Conservation (phyloP, 768 basidiomycete species). For the Cystobasidium ongulense region DNA sequence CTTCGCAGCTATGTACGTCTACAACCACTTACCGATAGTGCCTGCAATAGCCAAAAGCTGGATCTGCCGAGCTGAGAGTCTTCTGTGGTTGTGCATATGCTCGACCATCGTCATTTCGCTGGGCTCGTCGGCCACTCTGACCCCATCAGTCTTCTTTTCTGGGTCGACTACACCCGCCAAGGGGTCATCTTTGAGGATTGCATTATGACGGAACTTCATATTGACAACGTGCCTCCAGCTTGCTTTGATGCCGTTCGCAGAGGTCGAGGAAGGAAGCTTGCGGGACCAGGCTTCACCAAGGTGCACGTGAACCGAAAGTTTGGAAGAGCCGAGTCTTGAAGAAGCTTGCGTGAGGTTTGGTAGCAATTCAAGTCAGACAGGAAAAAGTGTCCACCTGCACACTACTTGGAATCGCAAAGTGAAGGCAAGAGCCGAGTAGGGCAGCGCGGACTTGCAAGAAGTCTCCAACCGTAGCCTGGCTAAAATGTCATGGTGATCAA, state of each 20-base stretch:
- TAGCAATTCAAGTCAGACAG: too few species aligned
- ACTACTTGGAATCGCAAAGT: too few species aligned
- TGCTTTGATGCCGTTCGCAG: too few species aligned
- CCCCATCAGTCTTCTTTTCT: background rate
- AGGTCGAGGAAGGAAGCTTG: background rate
- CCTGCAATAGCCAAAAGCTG: conserved; percentile 30
- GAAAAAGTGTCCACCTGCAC: too few species aligned
- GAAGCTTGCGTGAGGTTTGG: too few species aligned
- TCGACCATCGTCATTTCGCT: conserved; percentile 16
- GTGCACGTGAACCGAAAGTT: too few species aligned
- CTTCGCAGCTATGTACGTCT: background rate
- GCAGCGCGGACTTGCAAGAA: too few species aligned
- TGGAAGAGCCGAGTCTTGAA: too few species aligned
- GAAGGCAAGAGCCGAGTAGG: too few species aligned
- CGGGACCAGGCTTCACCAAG: too few species aligned
- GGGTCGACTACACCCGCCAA: background rate
- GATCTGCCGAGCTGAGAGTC: conserved; percentile 28
- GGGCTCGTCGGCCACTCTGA: background rate
- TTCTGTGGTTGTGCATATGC: conserved; percentile 28
- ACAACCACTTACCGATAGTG: conserved; percentile 1
- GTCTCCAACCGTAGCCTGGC: too few species aligned
- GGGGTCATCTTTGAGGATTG: conserved; percentile 1
- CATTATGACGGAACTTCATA: conserved; percentile 2
- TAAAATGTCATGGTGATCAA: too few species aligned
- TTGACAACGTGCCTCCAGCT: background rate